These are phyloP conservation scores for Pythium myriotylum DNA, from an alignment of 352 stramenopile species.

Conservation along the genomic window DNA sequence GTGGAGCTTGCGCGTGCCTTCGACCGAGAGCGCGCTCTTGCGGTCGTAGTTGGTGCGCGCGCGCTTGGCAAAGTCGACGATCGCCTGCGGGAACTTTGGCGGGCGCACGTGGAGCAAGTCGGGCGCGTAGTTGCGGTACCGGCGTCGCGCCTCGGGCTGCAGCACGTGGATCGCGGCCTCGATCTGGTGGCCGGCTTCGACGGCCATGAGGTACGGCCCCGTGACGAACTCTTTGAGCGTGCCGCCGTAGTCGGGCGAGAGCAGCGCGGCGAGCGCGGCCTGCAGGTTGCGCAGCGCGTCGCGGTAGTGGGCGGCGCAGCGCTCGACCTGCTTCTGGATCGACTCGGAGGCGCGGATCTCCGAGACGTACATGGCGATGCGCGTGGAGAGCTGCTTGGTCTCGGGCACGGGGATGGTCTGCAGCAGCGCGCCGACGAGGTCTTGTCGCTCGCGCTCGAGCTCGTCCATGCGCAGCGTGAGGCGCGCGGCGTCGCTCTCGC, in stretches of 20 bases:
- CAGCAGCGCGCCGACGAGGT: slow-evolving; percentile 49
- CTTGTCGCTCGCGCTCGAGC: slow-evolving; percentile 66
- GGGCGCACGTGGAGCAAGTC: slow-evolving; percentile 49
- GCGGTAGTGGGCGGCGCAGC: slow-evolving; percentile 55
- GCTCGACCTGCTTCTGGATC: slow-evolving; percentile 72
- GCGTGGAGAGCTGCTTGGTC: slow-evolving; percentile 66
- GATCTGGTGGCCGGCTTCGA: slow-evolving; percentile 75
- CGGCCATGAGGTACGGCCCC: slow-evolving; percentile 61
- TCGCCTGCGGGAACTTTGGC: slow-evolving; percentile 65
- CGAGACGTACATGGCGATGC: slow-evolving; percentile 73
- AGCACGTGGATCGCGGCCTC: slow-evolving; percentile 57
- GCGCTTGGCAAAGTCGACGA: slow-evolving; percentile 67
- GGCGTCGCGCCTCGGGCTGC: slow-evolving; percentile 68
- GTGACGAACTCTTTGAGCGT: slow-evolving; percentile 71
- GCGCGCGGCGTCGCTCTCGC: slow-evolving; percentile 21
- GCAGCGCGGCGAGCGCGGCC: slow-evolving; percentile 61
- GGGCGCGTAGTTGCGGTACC: slow-evolving; percentile 61
- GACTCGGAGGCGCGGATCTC: slow-evolving; percentile 71
- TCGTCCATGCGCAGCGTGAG: slow-evolving; percentile 41
- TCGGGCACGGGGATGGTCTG: slow-evolving; percentile 50
- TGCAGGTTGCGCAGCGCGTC: slow-evolving; percentile 68
- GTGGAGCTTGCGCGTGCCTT: slow-evolving; percentile 65
- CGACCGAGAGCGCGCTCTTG: slow-evolving; percentile 51
- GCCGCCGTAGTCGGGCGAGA: slow-evolving; percentile 67
- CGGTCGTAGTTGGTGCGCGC: slow-evolving; percentile 63